These are phyloP conservation scores for Peziza echinospora DNA, from an alignment of 495 filamentous ascomycete genomes.

Conservation along the genomic window DNA sequence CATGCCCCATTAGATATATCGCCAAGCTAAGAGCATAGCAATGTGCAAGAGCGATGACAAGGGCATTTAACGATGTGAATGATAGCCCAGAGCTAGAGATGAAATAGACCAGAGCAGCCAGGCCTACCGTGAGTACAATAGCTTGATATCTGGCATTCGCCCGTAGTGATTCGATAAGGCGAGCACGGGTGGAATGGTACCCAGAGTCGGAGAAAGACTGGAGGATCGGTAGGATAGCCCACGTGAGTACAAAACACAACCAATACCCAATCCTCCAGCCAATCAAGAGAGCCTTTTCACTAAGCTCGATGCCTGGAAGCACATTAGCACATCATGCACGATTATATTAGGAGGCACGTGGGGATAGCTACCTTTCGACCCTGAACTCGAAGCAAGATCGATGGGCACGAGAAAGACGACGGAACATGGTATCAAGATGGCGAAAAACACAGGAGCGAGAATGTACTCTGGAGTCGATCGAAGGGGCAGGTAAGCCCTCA, in stretches of 20 bases:
- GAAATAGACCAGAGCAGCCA: conserved; percentile 61
- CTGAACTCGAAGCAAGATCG: conserved; percentile 70
- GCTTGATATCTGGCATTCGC: conserved; percentile 75
- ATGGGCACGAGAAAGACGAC: conserved; percentile 92
- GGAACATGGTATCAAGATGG: conserved; percentile 73
- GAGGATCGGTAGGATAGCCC: conserved; percentile 82
- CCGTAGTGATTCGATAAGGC: conserved; percentile 60
- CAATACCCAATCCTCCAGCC: conserved; percentile 90
- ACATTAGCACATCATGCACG: conserved; percentile 1
- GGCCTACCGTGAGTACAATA: conserved; percentile 46
- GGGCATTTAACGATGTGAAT: conserved; percentile 42
- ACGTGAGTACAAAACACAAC: conserved; percentile 86
- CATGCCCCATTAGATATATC: conserved; percentile 94
- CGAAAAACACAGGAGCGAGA: conserved; percentile 80
- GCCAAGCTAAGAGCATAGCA: conserved; percentile 77
- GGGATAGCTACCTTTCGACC: conserved; percentile 42
- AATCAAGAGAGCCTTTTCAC: conserved; percentile 48
- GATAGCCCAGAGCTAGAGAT: conserved; percentile 55
- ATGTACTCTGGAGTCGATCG: conserved; percentile 79
- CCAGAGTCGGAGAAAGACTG: conserved; percentile 87
- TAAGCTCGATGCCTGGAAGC: conserved; percentile 33
- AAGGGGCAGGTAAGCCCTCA: conserved; percentile 72
- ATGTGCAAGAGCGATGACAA: conserved; percentile 85
- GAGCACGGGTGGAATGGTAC: conserved; percentile 61
- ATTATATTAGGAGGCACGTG: conserved; percentile 35